Base-by-base conservation (phyloP, 2,329 filamentous ascomycete genomes). In the Madurella mycetomatis region DNA sequence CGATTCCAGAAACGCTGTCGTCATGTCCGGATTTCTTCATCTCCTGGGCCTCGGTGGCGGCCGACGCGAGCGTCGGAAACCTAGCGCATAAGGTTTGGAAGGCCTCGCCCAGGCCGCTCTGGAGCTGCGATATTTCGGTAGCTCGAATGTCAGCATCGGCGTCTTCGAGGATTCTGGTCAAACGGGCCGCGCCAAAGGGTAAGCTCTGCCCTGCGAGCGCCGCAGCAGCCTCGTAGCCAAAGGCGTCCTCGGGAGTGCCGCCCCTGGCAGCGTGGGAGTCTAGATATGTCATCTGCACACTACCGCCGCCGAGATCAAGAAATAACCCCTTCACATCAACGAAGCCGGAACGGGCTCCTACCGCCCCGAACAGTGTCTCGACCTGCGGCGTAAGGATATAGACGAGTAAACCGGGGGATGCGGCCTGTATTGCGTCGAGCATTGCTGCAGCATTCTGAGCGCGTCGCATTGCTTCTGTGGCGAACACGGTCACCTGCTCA, bases 391-490 rank as follows among this genome's bases (percentile, higher is more conserved):
- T 80, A 12, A 96, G 74, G 57, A 96, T 77, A 47, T 82, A 78
- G 1, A 95, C 87, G 1, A 76, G 75, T 72, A 91, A 84, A 1
- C 84, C 87, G 2, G 72, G 71, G 0, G 85, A 86, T 2, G 75
- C 74, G 2, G 75, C 67, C 42, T 78, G 74, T 59, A 96, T 92
- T 32, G 79, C 77, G 0, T 73, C 68, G 1, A 88, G 76, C 71
- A 94, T 90, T 1, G 83, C 79, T 17, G 74, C 75, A 0, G 85
- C 84, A 65, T 96, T 96, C 54, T 80, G 70, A 5, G 92, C 90
- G 19, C 84, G 88, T 43, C 92, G 84, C 68, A 92, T 94, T 4
- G 92, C 92, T 70, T 96, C 92, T 0, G 92, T 96, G 17, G 91
- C 92, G 41, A 96, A 82, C 9, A 96, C 81, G 17, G 82, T 80